A percentile compares a stretch with the other conserved stretches of the same genome.
These are phyloP conservation scores for Russula compacta DNA, from an alignment of 768 basidiomycete genomes.

Conservation along the genomic window DNA sequence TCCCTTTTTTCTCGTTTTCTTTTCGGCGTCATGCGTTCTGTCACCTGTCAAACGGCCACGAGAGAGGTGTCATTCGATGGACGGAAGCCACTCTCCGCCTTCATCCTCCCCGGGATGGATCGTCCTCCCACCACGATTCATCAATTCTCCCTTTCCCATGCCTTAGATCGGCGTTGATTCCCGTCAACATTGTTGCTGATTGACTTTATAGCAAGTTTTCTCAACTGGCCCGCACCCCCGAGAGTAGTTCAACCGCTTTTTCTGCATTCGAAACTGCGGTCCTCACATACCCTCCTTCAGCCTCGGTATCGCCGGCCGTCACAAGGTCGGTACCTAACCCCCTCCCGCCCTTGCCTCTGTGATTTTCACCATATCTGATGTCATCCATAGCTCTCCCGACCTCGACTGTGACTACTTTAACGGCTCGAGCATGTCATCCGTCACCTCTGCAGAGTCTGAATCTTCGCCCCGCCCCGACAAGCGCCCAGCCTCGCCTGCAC, in stretches of 20 bases:
- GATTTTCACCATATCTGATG: conserved; percentile 1
- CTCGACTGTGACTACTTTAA: conserved; percentile 36
- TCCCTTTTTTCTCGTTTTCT: not conserved
- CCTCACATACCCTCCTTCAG: conserved; percentile 11
- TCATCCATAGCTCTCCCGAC: conserved; percentile 31
- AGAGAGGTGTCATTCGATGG: conserved; percentile 13
- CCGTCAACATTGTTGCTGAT: conserved; percentile 16
- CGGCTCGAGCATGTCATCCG: conserved; percentile 72
- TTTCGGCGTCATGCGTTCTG: conserved; percentile 2
- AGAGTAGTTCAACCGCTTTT: conserved; percentile 10
- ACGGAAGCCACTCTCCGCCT: conserved; percentile 1
- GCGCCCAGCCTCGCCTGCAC: conserved; percentile 43
- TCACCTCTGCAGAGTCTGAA: conserved; percentile 63
- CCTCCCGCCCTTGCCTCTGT: not conserved
- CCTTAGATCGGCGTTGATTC: conserved; percentile 15
- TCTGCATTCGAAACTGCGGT: conserved; percentile 10
- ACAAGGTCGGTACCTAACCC: conserved; percentile 10
- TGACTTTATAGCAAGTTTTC: conserved; percentile 21
- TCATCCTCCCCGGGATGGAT: conserved; percentile 4
- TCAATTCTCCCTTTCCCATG: conserved; percentile 14
- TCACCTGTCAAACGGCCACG: conserved; percentile 18
- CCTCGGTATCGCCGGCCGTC: conserved; percentile 21
- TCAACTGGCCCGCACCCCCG: conserved; percentile 5
- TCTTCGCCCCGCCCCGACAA: conserved; percentile 53
- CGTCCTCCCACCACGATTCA: conserved; percentile 12